Evolutionary conservation across 129 eudicot genomes (phyloP).

Genomic region (Scalesia atractyloides): DNA sequence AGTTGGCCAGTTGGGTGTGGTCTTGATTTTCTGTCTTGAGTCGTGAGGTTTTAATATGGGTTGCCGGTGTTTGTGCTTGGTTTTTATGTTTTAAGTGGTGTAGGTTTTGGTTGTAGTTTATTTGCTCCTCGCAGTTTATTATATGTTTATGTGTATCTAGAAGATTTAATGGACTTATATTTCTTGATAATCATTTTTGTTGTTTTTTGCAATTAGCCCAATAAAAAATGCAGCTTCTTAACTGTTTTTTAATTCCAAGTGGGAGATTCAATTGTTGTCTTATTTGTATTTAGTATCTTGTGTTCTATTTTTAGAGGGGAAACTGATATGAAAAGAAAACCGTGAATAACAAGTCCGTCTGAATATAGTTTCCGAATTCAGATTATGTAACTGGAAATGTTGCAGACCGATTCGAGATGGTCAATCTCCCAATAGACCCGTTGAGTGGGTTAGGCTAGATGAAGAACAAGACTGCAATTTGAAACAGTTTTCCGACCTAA

Average conservation of each 20-base stretch:
- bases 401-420: too few relatives aligned
- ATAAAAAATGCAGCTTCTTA: background rate
- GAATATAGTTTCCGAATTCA: background rate
- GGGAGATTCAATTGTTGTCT: background rate
- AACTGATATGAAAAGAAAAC: background rate
- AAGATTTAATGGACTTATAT: background rate
- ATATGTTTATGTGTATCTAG: background rate
- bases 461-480: too few relatives aligned
- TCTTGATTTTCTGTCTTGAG: background rate
- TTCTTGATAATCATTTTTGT: background rate
- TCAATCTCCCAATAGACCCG: too few relatives aligned
- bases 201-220: background rate
- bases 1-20: background rate
- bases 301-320: background rate
- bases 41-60: constrained; percentile 1
- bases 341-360: background rate
- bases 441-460: too few relatives aligned
- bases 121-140: background rate
- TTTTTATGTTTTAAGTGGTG: background rate
- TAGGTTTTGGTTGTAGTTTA: background rate
- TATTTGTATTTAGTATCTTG: background rate
- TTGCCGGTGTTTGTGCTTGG: background rate
- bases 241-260: background rate
- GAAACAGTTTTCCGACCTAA: too few relatives aligned
- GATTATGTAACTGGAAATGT: background rate